Percentiles rank a stretch among this genome's conserved stretches.
Conservation (phyloP, 306 rosid genomes). For the Gillenia trifoliata region DNA sequence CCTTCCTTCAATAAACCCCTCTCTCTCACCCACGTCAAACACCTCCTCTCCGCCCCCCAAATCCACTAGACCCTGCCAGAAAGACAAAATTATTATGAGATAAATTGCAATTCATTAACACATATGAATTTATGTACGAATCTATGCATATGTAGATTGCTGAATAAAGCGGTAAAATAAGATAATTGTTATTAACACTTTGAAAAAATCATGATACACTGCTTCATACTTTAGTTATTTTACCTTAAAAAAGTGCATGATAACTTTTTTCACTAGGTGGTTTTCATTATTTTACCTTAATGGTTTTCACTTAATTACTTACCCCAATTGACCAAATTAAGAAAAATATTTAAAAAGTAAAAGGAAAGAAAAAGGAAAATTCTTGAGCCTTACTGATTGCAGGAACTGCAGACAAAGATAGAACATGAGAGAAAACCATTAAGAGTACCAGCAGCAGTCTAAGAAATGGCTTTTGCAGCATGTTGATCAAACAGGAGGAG, state of each 20-base stretch:
- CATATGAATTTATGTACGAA: neutral
- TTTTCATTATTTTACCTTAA: too few species aligned
- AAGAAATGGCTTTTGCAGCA: slow-evolving; percentile 19
- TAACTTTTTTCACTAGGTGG: too few species aligned
- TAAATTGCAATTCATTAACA: neutral
- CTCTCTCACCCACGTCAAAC: neutral
- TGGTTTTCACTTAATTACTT: too few species aligned
- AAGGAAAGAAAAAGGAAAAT: neutral
- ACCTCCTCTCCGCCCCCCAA: neutral
- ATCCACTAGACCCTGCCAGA: slow-evolving; percentile 25
- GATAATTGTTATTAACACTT: neutral
- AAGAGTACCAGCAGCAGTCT: slow-evolving; percentile 12
- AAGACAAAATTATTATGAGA: neutral
- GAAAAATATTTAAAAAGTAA: neutral
- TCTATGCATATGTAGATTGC: neutral
- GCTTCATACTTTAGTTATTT: neutral
- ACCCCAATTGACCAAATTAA: neutral
- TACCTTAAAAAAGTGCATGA: neutral
- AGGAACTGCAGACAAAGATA: slow-evolving; percentile 25
- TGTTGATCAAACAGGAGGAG: neutral
- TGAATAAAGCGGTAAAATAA: too few species aligned
- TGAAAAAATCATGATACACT: neutral
- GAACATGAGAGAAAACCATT: slow-evolving; percentile 24
- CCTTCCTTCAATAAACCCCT: slow-evolving; percentile 33
- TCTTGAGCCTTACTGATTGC: slow-evolving; percentile 36